Conservation (phyloP, 768 basidiomycete species). For the Boletus pseudo-olivaceus region DNA sequence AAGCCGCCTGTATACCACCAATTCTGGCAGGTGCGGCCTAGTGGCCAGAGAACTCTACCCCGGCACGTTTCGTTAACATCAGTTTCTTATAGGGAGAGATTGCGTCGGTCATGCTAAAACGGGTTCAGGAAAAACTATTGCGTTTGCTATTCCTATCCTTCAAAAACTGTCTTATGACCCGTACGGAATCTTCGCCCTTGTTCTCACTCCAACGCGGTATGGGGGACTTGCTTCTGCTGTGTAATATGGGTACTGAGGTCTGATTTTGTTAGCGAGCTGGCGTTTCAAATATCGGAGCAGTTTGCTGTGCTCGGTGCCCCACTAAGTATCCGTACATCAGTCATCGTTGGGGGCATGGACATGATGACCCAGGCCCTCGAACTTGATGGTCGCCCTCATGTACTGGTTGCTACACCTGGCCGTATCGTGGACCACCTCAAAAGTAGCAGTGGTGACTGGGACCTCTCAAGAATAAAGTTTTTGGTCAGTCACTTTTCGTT, state of each 20-base stretch:
- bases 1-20: slow-evolving; percentile 85
- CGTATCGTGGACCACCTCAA: slow-evolving; percentile 87
- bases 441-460: slow-evolving; percentile 76
- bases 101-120: slow-evolving; percentile 98
- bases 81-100: slow-evolving; percentile 66
- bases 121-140: slow-evolving; percentile 96
- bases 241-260: background rate
- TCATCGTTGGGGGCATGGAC: slow-evolving; percentile 97
- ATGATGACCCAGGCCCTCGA: slow-evolving; percentile 94
- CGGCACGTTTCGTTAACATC: background rate
- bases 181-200: slow-evolving; percentile 89
- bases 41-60: background rate
- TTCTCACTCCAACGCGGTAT: slow-evolving; percentile 93
- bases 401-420: slow-evolving; percentile 95
- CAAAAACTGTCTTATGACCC: slow-evolving; percentile 87
- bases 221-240: slow-evolving; percentile 13
- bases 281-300: slow-evolving; percentile 96
- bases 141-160: slow-evolving; percentile 93
- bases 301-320: slow-evolving; percentile 86
- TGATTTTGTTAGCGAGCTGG: slow-evolving; percentile 67
- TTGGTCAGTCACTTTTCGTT: slow-evolving; percentile 49
- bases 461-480: slow-evolving; percentile 78
- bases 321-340: slow-evolving; percentile 78
- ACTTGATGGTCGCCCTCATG: slow-evolving; percentile 79
- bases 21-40: slow-evolving; percentile 64